Base-by-base conservation (phyloP, 352 stramenopile species). In the Phytophthora kernoviae region DNA sequence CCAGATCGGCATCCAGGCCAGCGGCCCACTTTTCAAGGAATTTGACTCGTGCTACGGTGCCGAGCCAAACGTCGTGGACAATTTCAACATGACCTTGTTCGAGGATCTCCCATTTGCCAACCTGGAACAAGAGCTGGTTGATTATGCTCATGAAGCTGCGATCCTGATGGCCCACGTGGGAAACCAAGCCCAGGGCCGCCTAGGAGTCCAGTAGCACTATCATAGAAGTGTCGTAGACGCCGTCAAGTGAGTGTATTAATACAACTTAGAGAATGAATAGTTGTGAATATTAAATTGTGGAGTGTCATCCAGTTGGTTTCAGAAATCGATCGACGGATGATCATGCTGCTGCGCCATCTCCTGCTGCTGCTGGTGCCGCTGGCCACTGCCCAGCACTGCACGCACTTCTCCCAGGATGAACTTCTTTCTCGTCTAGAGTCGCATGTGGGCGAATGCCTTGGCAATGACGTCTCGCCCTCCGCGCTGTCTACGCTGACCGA, bases 31-130 rank as follows among this genome's bases (percentile, higher is more conserved):
- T 17, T 82, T 83, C 41, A 73, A 73, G 33, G 73, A 83, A 42
- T 82, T 85, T 43, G 66, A 77, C 51, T 70, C 70, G 34, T 85
- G 76, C 58, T 83, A 83, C 51, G 73, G 74, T 32, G 77, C 74
- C 40, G 67, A 82, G 33, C n/a, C 54, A 5, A 58, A 64, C n/a
- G 53, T 63, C 18, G 60, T 70, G 15, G 45, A 21, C 44, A 73
- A 78, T 46, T 86, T 73, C 46, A 81, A 84, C 54, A 42, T 84
- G 41, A 79, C 72, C 39, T 52, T 53, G 26, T 78, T 79, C 54
- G 42, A 68, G 30, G 57, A 79, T 22, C 22, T 75, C 45, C 72
- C 66, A 1, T 83, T 86, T 42, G 70, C 63, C 14, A 72, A 64
- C n/a, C 63, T 86, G 4, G 77, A 88, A 56, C 58, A 81, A 36